Base-by-base conservation (phyloP, 257 asterid genomes). In the Datura wrightii region DNA sequence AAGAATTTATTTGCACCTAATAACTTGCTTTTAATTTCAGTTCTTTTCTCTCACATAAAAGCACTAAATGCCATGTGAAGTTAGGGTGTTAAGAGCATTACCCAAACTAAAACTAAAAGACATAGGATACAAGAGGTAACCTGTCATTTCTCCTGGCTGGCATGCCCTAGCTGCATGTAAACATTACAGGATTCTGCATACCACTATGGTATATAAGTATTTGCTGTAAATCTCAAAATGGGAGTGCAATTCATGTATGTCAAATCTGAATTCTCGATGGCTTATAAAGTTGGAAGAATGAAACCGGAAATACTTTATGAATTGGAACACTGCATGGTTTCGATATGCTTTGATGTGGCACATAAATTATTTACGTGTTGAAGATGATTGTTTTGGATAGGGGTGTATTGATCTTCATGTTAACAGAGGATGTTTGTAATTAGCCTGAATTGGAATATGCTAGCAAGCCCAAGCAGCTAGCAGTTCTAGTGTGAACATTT, bases 141-240 rank as follows among this genome's bases (percentile, higher is more conserved):
- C 69, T 60, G 46, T 65, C 72, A 31, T 36, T 65, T 65, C 5
- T 65, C 72, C 72, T 34, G 46, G 72, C 72, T 65, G 72, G 16
- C 72, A 65, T 31, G 44, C 18, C 36, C 18, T 63, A 63, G 71
- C 42, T 63, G 44, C 18, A 34, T 36, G 72, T 65, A 11, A 65
- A 65, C 46, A 34, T 60, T 24, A 60, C 42, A 19, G 15, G 39
- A 10, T 60, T 39, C 69, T 19, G 69, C 69, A 60, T 60, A 60
- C 5, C 69, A 10, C 3, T 24, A 36, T 36, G 10, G 72, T 31
- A 63, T 34, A 19, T 11, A 65, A 34, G 46, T 65, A 34, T 34
- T 65, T 65, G 24, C 24, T 56, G 62, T 15, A 56, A 16, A 56
- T 56, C 62, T 56, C 62, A 56, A 56, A 56, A 56, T 16, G 62